A percentile compares a stretch with the other conserved stretches of the same genome.
These are phyloP conservation scores for Ophiosphaerella korrae DNA, from an alignment of 2,329 filamentous ascomycete genomes.

Conservation along the genomic window DNA sequence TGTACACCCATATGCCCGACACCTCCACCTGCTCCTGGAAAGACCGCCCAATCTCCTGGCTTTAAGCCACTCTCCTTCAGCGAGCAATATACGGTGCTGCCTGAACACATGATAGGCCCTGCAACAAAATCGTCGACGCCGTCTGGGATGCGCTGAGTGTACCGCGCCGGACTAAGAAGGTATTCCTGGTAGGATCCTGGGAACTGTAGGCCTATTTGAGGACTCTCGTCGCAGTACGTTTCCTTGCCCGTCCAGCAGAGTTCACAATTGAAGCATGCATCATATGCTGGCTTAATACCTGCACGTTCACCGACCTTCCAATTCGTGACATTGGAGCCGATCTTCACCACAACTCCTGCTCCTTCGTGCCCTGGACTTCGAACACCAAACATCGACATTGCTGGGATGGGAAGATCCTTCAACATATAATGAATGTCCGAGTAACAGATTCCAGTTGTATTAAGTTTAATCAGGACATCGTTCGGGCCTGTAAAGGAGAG, in stretches of 20 bases:
- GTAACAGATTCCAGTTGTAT: constrained; percentile 62
- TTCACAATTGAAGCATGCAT: constrained; percentile 58
- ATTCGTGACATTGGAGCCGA: constrained; percentile 57
- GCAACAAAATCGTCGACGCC: constrained; percentile 58
- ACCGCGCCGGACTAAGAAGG: constrained; percentile 55
- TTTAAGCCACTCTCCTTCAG: constrained; percentile 55
- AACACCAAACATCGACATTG: constrained; percentile 45
- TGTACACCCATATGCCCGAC: constrained; percentile 63
- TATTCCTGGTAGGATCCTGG: constrained; percentile 56
- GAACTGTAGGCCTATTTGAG: constrained; percentile 51
- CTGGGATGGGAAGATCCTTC: constrained; percentile 52
- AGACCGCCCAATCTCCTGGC: constrained; percentile 58
- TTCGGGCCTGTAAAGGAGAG: constrained; percentile 48
- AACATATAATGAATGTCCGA: constrained; percentile 63
- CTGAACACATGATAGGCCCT: constrained; percentile 63
- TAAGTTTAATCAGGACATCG: constrained; percentile 61
- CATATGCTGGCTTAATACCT: constrained; percentile 52
- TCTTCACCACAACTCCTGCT: constrained; percentile 59
- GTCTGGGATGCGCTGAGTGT: constrained; percentile 59
- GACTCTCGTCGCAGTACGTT: constrained; percentile 38
- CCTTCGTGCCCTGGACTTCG: constrained; percentile 60
- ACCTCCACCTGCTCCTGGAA: constrained; percentile 58
- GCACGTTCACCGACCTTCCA: constrained; percentile 45
- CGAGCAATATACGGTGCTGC: constrained; percentile 60
- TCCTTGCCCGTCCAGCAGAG: constrained; percentile 49